phyloP scores from a whole-genome alignment of 176 grass and related monocot species.

The Pontederia crassipes region DNA sequence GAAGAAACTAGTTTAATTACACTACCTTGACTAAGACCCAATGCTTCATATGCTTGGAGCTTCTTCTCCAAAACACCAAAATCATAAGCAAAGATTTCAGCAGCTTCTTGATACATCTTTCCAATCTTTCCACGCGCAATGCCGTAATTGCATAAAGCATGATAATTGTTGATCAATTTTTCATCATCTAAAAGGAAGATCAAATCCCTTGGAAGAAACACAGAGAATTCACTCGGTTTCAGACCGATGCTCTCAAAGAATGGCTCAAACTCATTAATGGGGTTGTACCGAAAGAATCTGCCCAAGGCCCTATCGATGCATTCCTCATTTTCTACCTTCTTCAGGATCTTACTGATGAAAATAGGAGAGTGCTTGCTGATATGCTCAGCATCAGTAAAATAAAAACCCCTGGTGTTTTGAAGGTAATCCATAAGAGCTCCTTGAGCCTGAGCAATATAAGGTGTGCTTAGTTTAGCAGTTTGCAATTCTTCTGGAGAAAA shows the following conservation, averaged over 20 bases:
- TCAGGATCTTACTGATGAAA: constrained; percentile 30
- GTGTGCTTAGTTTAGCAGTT: no score
- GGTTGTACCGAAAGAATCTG: constrained; percentile 33
- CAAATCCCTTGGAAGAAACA: constrained; percentile 29
- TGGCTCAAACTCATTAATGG: constrained; percentile 59
- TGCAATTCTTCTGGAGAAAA: no score
- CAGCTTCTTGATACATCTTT: constrained; percentile 43
- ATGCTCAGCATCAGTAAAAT: constrained; percentile 34
- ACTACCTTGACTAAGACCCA: constrained; percentile 31
- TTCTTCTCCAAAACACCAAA: constrained; percentile 23
- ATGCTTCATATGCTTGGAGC: constrained; percentile 33
- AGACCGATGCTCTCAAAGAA: constrained; percentile 58
- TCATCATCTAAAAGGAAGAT: constrained; percentile 43
- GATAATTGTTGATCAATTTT: constrained; percentile 39
- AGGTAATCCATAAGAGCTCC: constrained; percentile 5
- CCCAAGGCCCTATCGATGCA: constrained; percentile 19
- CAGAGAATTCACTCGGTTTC: constrained; percentile 15
- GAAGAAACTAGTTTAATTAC: constrained; percentile 40
- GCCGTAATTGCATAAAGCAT: constrained; percentile 42
- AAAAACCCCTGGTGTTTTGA: constrained; percentile 25
- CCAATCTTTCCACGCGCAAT: constrained; percentile 39
- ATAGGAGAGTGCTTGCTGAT: constrained; percentile 44
- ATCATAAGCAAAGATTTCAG: constrained; percentile 29
- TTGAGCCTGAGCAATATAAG: no score
- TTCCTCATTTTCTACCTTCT: constrained; percentile 9